Conservation (phyloP, 1,284 basidiomycete species). For the Volvariella surrecta region DNA sequence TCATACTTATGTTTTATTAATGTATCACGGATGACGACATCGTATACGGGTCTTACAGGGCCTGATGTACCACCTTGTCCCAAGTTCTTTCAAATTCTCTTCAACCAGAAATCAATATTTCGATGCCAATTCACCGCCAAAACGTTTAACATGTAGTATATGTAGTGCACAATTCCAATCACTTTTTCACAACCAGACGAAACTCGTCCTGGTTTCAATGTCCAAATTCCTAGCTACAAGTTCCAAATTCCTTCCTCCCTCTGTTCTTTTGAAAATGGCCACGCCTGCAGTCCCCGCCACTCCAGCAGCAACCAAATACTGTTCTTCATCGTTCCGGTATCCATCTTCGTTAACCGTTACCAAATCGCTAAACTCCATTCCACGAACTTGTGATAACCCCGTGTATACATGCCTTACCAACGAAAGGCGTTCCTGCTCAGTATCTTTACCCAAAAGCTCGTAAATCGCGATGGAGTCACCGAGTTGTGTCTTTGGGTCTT, state of each 20-base stretch:
- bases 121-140: no score
- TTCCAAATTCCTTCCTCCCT: conserved; percentile 42
- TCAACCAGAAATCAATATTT: no score
- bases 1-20: no score
- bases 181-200: conserved; percentile 27
- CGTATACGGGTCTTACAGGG: no score
- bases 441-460: conserved; percentile 30
- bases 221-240: conserved; percentile 43
- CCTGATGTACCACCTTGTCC: no score
- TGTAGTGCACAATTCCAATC: no score
- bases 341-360: no score
- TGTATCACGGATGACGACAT: no score
- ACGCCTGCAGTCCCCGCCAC: conserved; percentile 44
- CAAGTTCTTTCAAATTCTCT: no score
- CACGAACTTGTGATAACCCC: conserved; percentile 54
- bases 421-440: conserved; percentile 23
- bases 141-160: no score
- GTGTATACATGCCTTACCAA: conserved; percentile 44
- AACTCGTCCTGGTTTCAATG: conserved; percentile 42
- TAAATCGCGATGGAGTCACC: conserved; percentile 63
- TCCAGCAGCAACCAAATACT: conserved; percentile 50
- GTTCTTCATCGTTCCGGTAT: conserved; percentile 34
- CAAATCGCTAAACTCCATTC: conserved; percentile 53
- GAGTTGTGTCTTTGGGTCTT: no score
- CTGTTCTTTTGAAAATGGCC: conserved; percentile 42